A percentile compares a stretch with the other conserved stretches of the same genome.
These are phyloP conservation scores for Alternaria angustiovoidea DNA, from an alignment of 2,329 filamentous ascomycete species.

Conservation along the genomic window DNA sequence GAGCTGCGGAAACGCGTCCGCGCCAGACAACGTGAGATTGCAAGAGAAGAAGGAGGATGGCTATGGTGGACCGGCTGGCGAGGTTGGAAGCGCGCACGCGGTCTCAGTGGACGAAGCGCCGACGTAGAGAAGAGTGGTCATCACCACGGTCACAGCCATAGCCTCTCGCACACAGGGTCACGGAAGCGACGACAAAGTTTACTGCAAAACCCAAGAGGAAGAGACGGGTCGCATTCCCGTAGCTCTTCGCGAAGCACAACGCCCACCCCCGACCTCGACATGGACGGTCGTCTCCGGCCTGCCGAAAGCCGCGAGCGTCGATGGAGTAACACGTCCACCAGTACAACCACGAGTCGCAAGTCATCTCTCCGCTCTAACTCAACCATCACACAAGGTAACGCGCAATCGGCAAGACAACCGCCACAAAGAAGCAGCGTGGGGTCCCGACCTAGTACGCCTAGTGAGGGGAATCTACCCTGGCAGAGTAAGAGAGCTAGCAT, in stretches of 20 bases:
- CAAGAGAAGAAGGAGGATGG: conserved; percentile 74
- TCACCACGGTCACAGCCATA: conserved; percentile 15
- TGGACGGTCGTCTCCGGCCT: conserved; percentile 36
- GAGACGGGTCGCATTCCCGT: conserved; percentile 42
- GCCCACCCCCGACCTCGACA: conserved; percentile 44
- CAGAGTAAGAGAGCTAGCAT: conserved; percentile 45
- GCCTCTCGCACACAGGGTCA: conserved; percentile 25
- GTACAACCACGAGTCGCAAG: conserved; percentile 26
- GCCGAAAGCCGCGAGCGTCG: conserved; percentile 35
- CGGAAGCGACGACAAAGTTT: conserved; percentile 42
- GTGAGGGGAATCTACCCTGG: conserved; percentile 32
- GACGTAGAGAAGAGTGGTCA: conserved; percentile 47
- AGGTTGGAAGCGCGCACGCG: conserved; percentile 54
- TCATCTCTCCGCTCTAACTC: conserved; percentile 31
- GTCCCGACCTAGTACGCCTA: conserved; percentile 38
- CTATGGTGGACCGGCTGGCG: conserved; percentile 87
- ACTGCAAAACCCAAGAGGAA: conserved; percentile 28
- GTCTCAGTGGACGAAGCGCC: conserved; percentile 29
- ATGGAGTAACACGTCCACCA: conserved; percentile 47
- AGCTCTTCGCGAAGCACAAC: conserved; percentile 44
- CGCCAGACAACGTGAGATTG: conserved; percentile 71
- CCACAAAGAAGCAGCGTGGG: conserved; percentile 17
- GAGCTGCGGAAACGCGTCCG: conserved; percentile 75
- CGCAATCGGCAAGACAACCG: conserved; percentile 38
- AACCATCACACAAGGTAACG: conserved; percentile 31